Evolutionary conservation across 768 basidiomycete species (phyloP).

Genomic region (Serendipita sp.): DNA sequence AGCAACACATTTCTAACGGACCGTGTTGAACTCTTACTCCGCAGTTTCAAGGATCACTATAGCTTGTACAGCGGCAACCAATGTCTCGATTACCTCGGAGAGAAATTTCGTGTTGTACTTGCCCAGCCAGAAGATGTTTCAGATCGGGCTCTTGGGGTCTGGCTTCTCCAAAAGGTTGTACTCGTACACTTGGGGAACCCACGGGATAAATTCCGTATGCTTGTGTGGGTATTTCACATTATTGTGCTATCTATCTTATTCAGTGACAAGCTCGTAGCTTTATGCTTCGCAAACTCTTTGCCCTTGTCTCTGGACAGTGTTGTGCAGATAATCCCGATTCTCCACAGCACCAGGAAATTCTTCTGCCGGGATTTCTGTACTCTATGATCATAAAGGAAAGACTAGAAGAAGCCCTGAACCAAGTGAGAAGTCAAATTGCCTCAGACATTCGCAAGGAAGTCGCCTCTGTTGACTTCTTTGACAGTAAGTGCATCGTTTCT

Average conservation of each 20-base stretch:
- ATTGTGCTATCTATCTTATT: background rate
- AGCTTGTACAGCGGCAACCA: slow-evolving; percentile 73
- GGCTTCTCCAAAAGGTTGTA: slow-evolving; percentile 69
- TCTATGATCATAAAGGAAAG: slow-evolving; percentile 98
- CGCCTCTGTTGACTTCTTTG: slow-evolving; percentile 66
- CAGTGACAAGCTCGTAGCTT: slow-evolving; percentile 38
- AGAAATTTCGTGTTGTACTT: slow-evolving; percentile 89
- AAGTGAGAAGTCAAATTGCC: slow-evolving; percentile 50
- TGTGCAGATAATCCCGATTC: slow-evolving; percentile 96
- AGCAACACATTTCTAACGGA: slow-evolving; percentile 95
- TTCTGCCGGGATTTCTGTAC: slow-evolving; percentile 83
- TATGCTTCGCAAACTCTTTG: slow-evolving; percentile 92
- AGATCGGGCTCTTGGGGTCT: slow-evolving; percentile 62
- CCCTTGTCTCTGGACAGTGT: slow-evolving; percentile 76
- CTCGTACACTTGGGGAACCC: slow-evolving; percentile 78
- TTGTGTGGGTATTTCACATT: slow-evolving; percentile 46
- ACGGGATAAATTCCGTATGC: slow-evolving; percentile 86
- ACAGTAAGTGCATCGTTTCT: slow-evolving; percentile 37
- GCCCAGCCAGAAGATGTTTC: slow-evolving; percentile 87
- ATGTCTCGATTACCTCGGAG: slow-evolving; percentile 87
- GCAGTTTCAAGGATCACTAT: slow-evolving; percentile 83
- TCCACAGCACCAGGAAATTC: slow-evolving; percentile 93
- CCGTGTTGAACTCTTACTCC: slow-evolving; percentile 81
- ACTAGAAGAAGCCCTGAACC: slow-evolving; percentile 73
- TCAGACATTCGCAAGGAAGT: slow-evolving; percentile 63